phyloP scores from a whole-genome alignment of 495 filamentous ascomycete species.

The Massariosphaeria phaeospora region DNA sequence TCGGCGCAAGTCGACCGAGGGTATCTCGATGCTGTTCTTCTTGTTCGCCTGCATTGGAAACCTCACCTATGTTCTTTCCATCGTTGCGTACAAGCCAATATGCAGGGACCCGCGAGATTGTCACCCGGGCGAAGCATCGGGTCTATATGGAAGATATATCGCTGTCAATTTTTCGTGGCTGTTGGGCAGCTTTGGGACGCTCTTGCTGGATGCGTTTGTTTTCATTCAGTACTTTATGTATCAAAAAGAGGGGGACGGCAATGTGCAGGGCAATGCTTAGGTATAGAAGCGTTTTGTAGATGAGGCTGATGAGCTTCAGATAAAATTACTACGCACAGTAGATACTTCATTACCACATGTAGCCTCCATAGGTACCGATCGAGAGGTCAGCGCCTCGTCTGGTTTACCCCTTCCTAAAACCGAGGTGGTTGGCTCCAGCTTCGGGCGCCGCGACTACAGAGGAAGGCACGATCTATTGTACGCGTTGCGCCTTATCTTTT shows the following conservation, averaged over 20 bases:
- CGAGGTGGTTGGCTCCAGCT: no score
- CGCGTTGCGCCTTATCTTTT: no score
- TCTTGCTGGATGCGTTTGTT: conserved; percentile 76
- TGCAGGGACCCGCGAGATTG: conserved; percentile 41
- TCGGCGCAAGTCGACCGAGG: conserved; percentile 82
- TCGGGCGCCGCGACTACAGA: no score
- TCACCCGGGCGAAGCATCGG: conserved; percentile 49
- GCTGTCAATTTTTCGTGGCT: conserved; percentile 86
- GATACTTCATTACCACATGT: no score
- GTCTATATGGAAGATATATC: conserved; percentile 71
- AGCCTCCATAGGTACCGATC: no score
- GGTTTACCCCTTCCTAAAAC: no score
- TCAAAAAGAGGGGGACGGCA: conserved; percentile 41
- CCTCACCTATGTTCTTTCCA: conserved; percentile 84
- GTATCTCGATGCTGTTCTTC: conserved; percentile 89
- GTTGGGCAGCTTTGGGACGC: conserved; percentile 79
- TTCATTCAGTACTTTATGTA: conserved; percentile 94
- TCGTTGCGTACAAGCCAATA: conserved; percentile 78
- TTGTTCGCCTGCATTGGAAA: conserved; percentile 95
- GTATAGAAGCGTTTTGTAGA: no score
- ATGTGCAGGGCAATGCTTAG: no score
- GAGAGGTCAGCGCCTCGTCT: no score
- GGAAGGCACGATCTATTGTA: no score
- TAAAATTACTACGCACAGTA: no score
- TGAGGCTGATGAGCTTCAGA: no score